phyloP scores from a whole-genome alignment of 116 monocot genomes.

The Papilionanthe hybrid region DNA sequence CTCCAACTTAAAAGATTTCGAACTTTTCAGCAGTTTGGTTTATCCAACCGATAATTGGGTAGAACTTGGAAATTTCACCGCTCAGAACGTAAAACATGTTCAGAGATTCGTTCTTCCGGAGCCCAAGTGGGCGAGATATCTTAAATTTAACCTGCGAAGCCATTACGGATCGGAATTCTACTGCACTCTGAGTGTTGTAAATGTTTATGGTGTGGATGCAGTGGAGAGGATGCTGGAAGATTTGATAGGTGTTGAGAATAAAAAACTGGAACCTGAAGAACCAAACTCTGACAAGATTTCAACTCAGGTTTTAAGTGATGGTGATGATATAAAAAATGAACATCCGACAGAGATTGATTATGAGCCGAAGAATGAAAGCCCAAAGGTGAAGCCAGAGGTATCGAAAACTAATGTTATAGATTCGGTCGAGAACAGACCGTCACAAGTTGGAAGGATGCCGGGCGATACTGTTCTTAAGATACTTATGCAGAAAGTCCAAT shows the following conservation, averaged over 20 bases:
- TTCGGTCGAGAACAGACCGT: conserved; percentile 23
- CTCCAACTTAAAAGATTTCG: conserved; percentile 91
- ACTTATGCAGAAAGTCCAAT: conserved; percentile 88
- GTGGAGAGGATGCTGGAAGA: conserved; percentile 96
- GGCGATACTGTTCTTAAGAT: conserved; percentile 94
- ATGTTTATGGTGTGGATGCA: conserved; percentile 96
- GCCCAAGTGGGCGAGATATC: conserved; percentile 90
- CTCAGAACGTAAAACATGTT: conserved; percentile 67
- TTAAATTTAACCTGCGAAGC: conserved; percentile 73
- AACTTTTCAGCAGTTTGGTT: conserved; percentile 62
- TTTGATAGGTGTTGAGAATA: conserved; percentile 67
- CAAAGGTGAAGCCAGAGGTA: conserved; percentile 29
- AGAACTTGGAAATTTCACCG: conserved; percentile 70
- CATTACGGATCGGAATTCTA: conserved; percentile 98
- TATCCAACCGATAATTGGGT: conserved; percentile 90
- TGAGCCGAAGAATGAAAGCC: conserved; percentile 27
- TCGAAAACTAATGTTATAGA: conserved; percentile 27
- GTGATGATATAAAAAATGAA: conserved; percentile 23
- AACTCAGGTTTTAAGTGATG: conserved; percentile 24
- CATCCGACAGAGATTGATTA: conserved; percentile 13
- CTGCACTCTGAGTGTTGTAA: conserved; percentile 80
- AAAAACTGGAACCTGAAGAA: conserved; percentile 35
- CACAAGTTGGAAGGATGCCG: conserved; percentile 84
- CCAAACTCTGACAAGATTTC: conserved; percentile 22
- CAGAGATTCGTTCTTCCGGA: conserved; percentile 75